Percentiles rank a stretch among this genome's conserved stretches.
phyloP scores from a whole-genome alignment of 2,329 filamentous ascomycete genomes.

The Ceratocystis colombiana region DNA sequence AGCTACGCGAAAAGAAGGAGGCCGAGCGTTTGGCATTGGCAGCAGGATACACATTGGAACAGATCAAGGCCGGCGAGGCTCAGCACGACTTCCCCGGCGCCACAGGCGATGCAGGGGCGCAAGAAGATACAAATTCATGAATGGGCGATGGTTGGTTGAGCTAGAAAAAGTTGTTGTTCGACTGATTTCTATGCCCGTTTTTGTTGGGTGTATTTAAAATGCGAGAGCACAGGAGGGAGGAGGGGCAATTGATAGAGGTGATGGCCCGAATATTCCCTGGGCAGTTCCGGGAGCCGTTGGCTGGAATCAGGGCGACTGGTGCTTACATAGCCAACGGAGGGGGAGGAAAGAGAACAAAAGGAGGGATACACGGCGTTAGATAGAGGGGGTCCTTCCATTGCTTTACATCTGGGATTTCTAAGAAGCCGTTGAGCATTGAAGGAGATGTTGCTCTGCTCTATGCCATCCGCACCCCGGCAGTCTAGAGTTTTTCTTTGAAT shows the following conservation, averaged over 20 bases:
- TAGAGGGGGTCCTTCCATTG: not conserved
- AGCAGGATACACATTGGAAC: conserved; percentile 24
- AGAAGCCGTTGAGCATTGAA: not conserved
- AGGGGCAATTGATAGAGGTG: not conserved
- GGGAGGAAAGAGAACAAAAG: not conserved
- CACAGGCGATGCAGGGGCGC: conserved; percentile 16
- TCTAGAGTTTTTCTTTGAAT: not conserved
- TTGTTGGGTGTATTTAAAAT: not conserved
- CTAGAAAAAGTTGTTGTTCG: not conserved
- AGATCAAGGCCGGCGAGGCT: conserved; percentile 24
- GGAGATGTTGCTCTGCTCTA: conserved; percentile 2
- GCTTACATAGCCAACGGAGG: not conserved
- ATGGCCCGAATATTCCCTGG: conserved; percentile 18
- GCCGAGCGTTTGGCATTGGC: conserved; percentile 44
- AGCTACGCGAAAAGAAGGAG: conserved; percentile 62
- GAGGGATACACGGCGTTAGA: not conserved
- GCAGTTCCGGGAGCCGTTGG: conserved; percentile 8
- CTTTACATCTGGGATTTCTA: conserved; percentile 1
- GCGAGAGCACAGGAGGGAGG: not conserved
- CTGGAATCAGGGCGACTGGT: conserved; percentile 16
- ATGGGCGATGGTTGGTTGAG: not conserved
- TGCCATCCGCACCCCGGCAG: conserved; percentile 6
- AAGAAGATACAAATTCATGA: conserved; percentile 2
- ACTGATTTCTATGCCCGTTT: not conserved
- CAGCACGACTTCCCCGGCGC: conserved; percentile 23